These are phyloP conservation scores for Starmerella sp. DNA, from an alignment of 805 yeast genomes.

Conservation along the genomic window DNA sequence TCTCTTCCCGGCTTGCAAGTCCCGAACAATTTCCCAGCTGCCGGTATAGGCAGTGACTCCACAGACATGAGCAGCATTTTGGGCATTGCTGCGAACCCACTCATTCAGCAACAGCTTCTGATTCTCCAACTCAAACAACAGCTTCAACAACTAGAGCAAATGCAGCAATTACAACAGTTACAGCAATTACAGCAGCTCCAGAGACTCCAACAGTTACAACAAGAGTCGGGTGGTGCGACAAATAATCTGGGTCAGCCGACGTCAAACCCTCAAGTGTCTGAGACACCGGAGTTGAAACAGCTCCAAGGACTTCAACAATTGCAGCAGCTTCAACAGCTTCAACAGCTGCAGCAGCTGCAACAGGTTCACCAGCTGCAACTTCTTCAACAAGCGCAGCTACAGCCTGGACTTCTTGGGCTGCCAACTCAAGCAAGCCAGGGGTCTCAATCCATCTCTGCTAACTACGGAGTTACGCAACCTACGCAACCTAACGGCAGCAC, in stretches of 20 bases:
- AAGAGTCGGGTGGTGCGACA: not conserved
- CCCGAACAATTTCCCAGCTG: not conserved
- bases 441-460: too few species aligned
- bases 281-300: not conserved
- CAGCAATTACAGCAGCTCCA: not conserved
- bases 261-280: not conserved
- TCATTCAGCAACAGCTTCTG: not conserved
- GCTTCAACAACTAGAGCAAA: not conserved
- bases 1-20: not conserved
- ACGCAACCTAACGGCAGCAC: too few species aligned
- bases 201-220: not conserved
- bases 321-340: not conserved
- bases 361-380: not conserved
- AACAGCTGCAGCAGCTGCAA: not conserved
- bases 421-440: too few species aligned
- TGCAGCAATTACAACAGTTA: not conserved
- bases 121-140: not conserved
- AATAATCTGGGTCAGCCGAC: not conserved
- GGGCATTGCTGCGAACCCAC: not conserved
- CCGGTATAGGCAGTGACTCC: not conserved
- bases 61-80: not conserved
- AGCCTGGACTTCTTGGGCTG: not conserved
- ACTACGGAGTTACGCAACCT: too few species aligned
- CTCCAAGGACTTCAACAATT: not conserved
- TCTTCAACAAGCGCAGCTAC: not conserved